These are phyloP conservation scores for Rheum nobile DNA, from an alignment of 148 eudicot species.

Conservation along the genomic window DNA sequence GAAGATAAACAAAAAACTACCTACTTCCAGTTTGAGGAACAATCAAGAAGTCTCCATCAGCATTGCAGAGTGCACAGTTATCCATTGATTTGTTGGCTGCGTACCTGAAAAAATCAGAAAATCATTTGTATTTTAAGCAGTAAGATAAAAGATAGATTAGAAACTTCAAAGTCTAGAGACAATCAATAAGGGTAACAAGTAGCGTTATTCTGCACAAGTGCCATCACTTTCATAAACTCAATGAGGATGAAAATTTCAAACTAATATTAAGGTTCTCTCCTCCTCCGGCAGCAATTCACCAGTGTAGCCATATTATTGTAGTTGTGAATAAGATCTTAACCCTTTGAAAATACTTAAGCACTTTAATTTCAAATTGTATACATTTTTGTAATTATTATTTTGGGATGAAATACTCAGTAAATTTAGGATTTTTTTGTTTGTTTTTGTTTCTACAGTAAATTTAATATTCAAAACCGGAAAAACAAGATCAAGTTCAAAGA, in stretches of 20 bases:
- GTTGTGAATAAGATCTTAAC: too few relatives aligned
- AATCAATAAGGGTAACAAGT: background rate
- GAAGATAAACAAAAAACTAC: constrained; percentile 12
- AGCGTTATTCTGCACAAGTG: background rate
- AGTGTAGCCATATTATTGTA: too few relatives aligned
- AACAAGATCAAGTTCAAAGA: too few relatives aligned
- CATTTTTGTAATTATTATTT: too few relatives aligned
- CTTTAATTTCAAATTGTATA: too few relatives aligned
- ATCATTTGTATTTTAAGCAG: background rate
- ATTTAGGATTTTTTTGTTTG: too few relatives aligned
- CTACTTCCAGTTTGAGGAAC: constrained; percentile 96
- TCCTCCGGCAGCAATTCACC: background rate
- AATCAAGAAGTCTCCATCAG: constrained; percentile 94
- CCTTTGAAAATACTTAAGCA: too few relatives aligned
- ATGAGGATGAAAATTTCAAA: background rate
- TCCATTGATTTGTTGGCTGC: constrained; percentile 91
- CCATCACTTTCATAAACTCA: background rate
- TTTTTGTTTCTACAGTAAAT: too few relatives aligned
- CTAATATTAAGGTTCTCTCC: background rate
- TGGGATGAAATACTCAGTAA: too few relatives aligned
- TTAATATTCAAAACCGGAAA: too few relatives aligned
- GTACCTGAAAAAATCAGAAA: constrained; percentile 46
- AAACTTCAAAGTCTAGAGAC: background rate
- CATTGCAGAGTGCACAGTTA: constrained; percentile 84
- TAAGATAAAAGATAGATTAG: background rate